Evolutionary conservation across 306 rosid genomes (phyloP).

Genomic region (Psophocarpus tetragonolobus): DNA sequence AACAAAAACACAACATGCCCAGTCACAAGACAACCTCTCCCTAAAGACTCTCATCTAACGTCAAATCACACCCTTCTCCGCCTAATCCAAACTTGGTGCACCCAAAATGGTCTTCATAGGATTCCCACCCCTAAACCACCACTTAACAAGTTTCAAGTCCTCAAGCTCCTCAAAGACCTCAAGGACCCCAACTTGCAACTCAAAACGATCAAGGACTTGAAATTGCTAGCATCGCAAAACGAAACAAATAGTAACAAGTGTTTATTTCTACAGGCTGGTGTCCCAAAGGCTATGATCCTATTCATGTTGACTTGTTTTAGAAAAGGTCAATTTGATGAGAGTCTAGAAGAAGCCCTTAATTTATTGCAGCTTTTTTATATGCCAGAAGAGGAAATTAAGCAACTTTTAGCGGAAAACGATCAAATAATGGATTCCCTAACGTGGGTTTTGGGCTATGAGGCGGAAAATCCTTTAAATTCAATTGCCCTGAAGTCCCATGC

Average conservation of each 20-base stretch:
- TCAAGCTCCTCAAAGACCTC: slow-evolving; percentile 43
- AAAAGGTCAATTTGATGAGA: slow-evolving; percentile 26
- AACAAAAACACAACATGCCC: slow-evolving; percentile 58
- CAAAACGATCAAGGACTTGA: slow-evolving; percentile 42
- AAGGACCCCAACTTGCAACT: slow-evolving; percentile 26
- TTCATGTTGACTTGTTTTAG: slow-evolving; percentile 40
- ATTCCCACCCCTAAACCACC: slow-evolving; percentile 66
- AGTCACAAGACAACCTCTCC: slow-evolving; percentile 53
- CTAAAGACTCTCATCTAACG: slow-evolving; percentile 47
- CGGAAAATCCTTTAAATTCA: slow-evolving; percentile 29
- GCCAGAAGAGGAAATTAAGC: slow-evolving; percentile 25
- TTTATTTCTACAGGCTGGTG: slow-evolving; percentile 55
- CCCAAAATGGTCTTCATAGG: slow-evolving; percentile 46
- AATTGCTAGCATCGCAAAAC: slow-evolving; percentile 43
- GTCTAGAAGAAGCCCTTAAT: slow-evolving; percentile 57
- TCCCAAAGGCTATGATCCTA: slow-evolving; percentile 46
- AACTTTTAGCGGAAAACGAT: slow-evolving; percentile 22
- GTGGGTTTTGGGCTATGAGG: slow-evolving; percentile 41
- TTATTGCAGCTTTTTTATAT: slow-evolving; percentile 41
- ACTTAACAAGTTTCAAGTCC: slow-evolving; percentile 42
- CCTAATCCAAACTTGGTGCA: slow-evolving; percentile 74
- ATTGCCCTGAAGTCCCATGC: slow-evolving; percentile 40
- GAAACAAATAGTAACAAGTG: slow-evolving; percentile 51
- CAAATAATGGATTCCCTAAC: slow-evolving; percentile 44
- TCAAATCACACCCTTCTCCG: slow-evolving; percentile 72